phyloP scores from a whole-genome alignment of 2,329 filamentous ascomycete genomes.

The Ophiostoma sp. region DNA sequence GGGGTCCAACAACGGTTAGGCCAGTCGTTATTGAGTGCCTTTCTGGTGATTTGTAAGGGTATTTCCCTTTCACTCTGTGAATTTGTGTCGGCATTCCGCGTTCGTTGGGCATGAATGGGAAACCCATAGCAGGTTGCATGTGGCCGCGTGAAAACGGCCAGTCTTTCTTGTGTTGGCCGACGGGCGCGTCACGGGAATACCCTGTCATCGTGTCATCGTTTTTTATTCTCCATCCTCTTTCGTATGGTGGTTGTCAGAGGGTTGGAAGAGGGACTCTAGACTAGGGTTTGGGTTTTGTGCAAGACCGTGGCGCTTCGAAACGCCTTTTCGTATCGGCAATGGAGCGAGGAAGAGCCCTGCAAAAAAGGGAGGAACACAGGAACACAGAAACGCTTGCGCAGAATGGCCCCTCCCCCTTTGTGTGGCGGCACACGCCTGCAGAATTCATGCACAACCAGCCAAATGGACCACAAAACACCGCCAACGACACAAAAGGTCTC shows the following conservation, averaged over 20 bases:
- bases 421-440: background rate
- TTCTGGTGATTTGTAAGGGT: slow-evolving; percentile 1
- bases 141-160: background rate
- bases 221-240: background rate
- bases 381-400: background rate
- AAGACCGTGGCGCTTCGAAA: slow-evolving; percentile 6
- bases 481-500: background rate
- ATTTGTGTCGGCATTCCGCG: background rate
- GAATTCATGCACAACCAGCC: background rate
- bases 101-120: background rate
- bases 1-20: slow-evolving; percentile 1
- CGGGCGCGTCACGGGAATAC: slow-evolving; percentile 12
- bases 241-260: background rate
- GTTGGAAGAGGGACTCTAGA: background rate
- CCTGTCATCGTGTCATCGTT: background rate
- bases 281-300: background rate
- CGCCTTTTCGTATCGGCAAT: slow-evolving; percentile 5
- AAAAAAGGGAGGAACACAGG: background rate
- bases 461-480: background rate
- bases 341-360: slow-evolving; percentile 13
- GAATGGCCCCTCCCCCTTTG: background rate
- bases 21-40: background rate
- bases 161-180: background rate
- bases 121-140: background rate
- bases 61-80: too few species aligned